Base-by-base conservation (phyloP, 305 asterid genomes). In the Plantago rigida region DNA sequence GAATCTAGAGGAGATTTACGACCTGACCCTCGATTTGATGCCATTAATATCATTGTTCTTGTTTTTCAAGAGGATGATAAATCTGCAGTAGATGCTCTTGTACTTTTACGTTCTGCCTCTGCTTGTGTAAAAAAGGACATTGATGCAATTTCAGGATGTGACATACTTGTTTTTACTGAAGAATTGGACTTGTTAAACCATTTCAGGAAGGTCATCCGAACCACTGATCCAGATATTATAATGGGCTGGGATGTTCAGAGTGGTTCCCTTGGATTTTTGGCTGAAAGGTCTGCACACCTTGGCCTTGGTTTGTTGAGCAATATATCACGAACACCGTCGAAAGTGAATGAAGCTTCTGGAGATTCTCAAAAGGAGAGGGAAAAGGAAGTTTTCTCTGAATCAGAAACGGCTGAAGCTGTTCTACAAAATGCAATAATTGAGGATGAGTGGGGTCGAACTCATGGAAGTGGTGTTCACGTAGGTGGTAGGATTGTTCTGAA, bases 381-480 rank as follows among this genome's bases (percentile, higher is more conserved):
- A 54, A 71, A 72, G 56, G 83, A 78, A 72, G 53, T 71, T 69
- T 60, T 68, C 67, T 69, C 84, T 52, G 84, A 81, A 70, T 62
- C 81, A 1, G 76, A 62, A 55, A 54, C 59, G 24, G 58, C 78
- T 67, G 85, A 85, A 62, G 69, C 79, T 73, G 76, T 64, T 71
- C 69, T 59, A 54, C 72, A 82, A 60, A 81, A 78, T 75, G 69
- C 86, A 29, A 67, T 93, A 48, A 82, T 93, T 47, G 96, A 89
- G 78, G 99, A 93, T 63, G 97, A 93, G 71, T 93, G 99, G 97
- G 99, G 99, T 65, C 74, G 99, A 79, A 89, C 96, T 51, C 97
- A 92, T 73, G 94, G 94, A 73, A 89, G 97, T 70, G 99, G 99
- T 70, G 78, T 92, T 69, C 96, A 89, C 75, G 99, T 89, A 64